These are phyloP conservation scores for Austroboletus eburneus DNA, from an alignment of 768 basidiomycete species.

Conservation along the genomic window DNA sequence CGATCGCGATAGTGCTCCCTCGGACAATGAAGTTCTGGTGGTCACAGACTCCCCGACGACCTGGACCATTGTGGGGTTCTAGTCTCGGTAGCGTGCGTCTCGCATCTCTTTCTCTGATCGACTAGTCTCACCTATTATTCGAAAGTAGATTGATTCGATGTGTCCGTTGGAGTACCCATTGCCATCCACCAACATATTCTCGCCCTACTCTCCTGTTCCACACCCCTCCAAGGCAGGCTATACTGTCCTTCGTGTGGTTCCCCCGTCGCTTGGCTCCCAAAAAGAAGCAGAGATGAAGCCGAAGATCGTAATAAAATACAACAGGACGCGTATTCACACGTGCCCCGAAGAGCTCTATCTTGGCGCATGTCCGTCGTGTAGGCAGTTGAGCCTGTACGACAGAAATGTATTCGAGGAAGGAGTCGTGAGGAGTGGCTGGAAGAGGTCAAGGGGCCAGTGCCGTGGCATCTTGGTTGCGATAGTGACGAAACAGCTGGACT, in stretches of 20 bases:
- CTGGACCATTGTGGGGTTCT: constrained; percentile 17
- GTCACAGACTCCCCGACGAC: constrained; percentile 4
- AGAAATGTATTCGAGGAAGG: constrained; percentile 42
- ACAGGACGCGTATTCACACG: constrained; percentile 31
- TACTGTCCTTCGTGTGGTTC: neutral
- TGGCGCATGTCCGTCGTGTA: constrained; percentile 33
- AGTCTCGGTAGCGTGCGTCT: constrained; percentile 28
- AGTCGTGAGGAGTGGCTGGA: constrained; percentile 45
- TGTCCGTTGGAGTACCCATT: constrained; percentile 36
- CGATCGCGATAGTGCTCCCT: too few species aligned
- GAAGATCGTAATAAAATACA: constrained; percentile 8
- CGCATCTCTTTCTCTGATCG: neutral
- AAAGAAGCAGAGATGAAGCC: neutral
- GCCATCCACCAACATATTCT: constrained; percentile 18
- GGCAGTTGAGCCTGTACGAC: constrained; percentile 38
- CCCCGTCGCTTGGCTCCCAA: neutral
- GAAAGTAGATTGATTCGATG: constrained; percentile 29
- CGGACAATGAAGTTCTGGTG: constrained; percentile 1
- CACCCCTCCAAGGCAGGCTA: constrained; percentile 14
- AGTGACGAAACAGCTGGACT: too few species aligned
- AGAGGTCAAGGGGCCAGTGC: constrained; percentile 36
- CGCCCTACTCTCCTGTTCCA: constrained; percentile 15
- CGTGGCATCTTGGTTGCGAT: constrained; percentile 27
- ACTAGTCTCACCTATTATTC: neutral
- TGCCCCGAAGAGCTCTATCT: constrained; percentile 45